Base-by-base conservation (phyloP, 176 grass and related monocot species). In the Zoysia japonica region DNA sequence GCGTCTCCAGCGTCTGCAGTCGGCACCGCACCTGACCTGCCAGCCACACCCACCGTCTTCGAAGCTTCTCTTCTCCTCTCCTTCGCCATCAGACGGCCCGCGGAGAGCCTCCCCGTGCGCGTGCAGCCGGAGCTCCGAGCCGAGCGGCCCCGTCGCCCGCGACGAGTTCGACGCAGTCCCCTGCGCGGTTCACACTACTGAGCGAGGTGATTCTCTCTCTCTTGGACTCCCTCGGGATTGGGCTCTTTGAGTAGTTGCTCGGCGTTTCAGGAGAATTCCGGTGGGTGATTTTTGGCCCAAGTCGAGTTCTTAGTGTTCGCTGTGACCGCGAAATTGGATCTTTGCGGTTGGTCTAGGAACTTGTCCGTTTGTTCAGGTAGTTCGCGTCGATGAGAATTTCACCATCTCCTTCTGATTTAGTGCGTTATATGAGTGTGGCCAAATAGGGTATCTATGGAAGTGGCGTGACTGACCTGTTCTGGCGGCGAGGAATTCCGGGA, bases 151-250 rank as follows among this genome's bases (percentile, higher is more conserved):
- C 59, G 2, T 61, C 20, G 54, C 20, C 28, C 9, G 60, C 60
- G 6, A 40, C 61, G 61, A 2, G 35, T 65, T 65, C 1, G 36
- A 15, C 57, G 19, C 38, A 28, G 5, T 8, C n/a, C 20, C 66
- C 10, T 38, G 39, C 6, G 10, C 61, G 12, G 38, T 42, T 54
- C 47, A n/a, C n/a, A 13, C 81, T 12, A 12, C 71, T 13, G n/a
- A 65, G 42, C 71, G 17, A 83, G 86, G 87, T 85, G 78, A 81
- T 60, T 39, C 47, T 67, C 76, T 76, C 46, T 82, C 15, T 10
- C 28, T 28, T 3, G 13, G 14, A 20, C 62, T 45, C 36, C 14
- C 43, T 53, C n/a, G 7, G 49, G 57, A 50, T 35, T 28, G 36
- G 5, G 77, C 51, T 43, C 60, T 65, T 51, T 49, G 16, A 5